Evolutionary conservation across 495 filamentous ascomycete genomes (phyloP).

Genomic region (Podospora sp.): DNA sequence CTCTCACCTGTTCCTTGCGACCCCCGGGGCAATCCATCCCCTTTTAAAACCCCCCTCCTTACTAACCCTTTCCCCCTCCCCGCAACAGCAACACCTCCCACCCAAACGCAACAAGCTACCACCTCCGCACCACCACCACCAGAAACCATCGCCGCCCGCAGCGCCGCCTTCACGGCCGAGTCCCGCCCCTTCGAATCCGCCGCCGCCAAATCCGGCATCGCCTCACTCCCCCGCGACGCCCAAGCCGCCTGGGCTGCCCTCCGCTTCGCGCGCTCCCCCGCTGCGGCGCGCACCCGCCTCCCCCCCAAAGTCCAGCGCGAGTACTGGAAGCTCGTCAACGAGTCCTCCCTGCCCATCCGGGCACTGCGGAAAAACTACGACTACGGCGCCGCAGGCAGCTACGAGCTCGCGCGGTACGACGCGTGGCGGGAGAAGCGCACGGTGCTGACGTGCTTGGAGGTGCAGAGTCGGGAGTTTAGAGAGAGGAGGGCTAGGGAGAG

Average conservation of each 20-base stretch:
- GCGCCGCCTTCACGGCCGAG: constrained; percentile 38
- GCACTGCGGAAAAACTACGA: constrained; percentile 32
- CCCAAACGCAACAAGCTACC: constrained; percentile 12
- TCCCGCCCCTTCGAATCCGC: constrained; percentile 41
- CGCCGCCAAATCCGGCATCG: constrained; percentile 27
- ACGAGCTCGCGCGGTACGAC: constrained; percentile 44
- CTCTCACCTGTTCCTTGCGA: background rate
- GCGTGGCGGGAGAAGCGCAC: constrained; percentile 33
- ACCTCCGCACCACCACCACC: constrained; percentile 23
- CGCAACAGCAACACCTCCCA: constrained; percentile 2
- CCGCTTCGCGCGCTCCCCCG: constrained; percentile 35
- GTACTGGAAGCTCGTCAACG: constrained; percentile 51
- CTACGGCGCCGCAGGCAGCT: constrained; percentile 46
- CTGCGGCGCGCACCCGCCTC: constrained; percentile 30
- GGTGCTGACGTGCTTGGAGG: constrained; percentile 33
- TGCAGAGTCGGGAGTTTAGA: constrained; percentile 36
- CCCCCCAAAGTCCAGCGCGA: constrained; percentile 50
- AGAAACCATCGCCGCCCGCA: constrained; percentile 41
- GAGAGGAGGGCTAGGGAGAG: constrained; percentile 33
- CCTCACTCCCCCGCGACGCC: constrained; percentile 41
- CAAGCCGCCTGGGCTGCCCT: constrained; percentile 41
- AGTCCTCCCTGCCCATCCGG: constrained; percentile 47
- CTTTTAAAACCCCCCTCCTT: background rate
- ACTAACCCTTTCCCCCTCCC: background rate
- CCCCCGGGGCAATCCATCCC: background rate